Evolutionary conservation across 192 early-diverging fungal genomes (phyloP).

Genomic region (Gigaspora rosea): DNA sequence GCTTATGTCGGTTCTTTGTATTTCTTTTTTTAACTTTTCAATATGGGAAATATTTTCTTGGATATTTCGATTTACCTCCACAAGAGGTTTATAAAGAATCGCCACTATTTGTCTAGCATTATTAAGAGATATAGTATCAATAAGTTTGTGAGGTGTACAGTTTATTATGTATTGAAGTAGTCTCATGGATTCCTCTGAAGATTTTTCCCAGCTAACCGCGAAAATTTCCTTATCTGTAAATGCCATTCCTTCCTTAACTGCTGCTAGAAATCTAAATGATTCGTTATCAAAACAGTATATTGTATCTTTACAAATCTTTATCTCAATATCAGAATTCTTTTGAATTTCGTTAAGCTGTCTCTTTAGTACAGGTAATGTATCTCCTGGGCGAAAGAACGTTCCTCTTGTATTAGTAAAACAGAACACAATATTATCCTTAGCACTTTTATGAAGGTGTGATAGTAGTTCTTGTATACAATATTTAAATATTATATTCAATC

Average conservation of each 20-base stretch:
- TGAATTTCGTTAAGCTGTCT: slow-evolving; percentile 27
- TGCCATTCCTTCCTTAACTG: slow-evolving; percentile 28
- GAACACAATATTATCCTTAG: slow-evolving; percentile 38
- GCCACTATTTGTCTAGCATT: slow-evolving; percentile 32
- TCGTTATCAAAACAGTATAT: slow-evolving; percentile 40
- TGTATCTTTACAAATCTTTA: slow-evolving; percentile 12
- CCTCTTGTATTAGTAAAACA: slow-evolving; percentile 36
- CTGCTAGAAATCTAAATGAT: slow-evolving; percentile 39
- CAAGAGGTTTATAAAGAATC: slow-evolving; percentile 32
- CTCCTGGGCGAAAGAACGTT: slow-evolving; percentile 35
- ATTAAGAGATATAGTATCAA: slow-evolving; percentile 38
- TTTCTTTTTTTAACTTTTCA: slow-evolving; percentile 30
- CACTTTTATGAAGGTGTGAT: slow-evolving; percentile 33
- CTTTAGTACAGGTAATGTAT: slow-evolving; percentile 32
- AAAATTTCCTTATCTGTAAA: slow-evolving; percentile 30
- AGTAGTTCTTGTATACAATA: slow-evolving; percentile 37
- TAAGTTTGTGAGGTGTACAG: slow-evolving; percentile 25
- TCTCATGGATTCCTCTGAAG: slow-evolving; percentile 27
- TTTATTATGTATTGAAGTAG: slow-evolving; percentile 32
- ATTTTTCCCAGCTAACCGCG: slow-evolving; percentile 36
- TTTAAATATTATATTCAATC: slow-evolving; percentile 27
- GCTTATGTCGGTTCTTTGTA: slow-evolving; percentile 24
- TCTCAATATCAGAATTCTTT: slow-evolving; percentile 17
- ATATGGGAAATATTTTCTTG: slow-evolving; percentile 30
- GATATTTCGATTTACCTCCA: slow-evolving; percentile 35